These are phyloP conservation scores for Pythium biforme DNA, from an alignment of 352 stramenopile genomes.

Conservation along the genomic window DNA sequence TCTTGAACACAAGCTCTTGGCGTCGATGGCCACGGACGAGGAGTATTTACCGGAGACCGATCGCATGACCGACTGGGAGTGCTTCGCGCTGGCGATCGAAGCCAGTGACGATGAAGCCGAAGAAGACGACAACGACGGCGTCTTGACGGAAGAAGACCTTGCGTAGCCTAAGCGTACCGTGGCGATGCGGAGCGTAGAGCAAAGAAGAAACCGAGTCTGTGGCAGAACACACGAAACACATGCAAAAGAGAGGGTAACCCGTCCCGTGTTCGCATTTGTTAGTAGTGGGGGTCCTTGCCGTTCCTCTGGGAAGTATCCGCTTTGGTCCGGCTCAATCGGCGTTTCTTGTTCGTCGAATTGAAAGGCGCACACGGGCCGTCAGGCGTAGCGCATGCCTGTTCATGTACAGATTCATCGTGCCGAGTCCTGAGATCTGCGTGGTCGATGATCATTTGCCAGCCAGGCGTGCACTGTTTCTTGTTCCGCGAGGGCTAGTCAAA, in stretches of 20 bases:
- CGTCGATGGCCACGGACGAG: not conserved
- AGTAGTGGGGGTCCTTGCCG: not conserved
- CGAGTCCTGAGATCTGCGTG: not conserved
- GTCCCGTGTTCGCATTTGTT: slow-evolving; percentile 8
- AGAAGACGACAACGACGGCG: not conserved
- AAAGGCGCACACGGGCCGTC: not conserved
- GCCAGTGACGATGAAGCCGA: slow-evolving; percentile 11
- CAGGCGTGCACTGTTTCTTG: not conserved
- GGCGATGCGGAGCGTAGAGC: not conserved
- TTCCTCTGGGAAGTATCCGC: not conserved
- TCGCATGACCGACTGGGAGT: slow-evolving; percentile 16
- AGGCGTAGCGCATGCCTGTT: not conserved
- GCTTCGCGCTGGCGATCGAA: slow-evolving; percentile 17
- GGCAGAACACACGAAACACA: not conserved
- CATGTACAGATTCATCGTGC: too few species aligned
- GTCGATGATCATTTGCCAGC: not conserved
- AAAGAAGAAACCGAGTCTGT: slow-evolving; percentile 1
- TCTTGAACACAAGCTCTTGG: not conserved
- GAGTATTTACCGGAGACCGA: slow-evolving; percentile 9
- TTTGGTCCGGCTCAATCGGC: not conserved
- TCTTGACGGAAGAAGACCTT: not conserved
- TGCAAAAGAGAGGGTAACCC: slow-evolving; percentile 1
- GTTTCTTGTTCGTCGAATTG: not conserved
- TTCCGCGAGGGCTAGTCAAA: not conserved
- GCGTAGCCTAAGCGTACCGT: slow-evolving; percentile 5